Base-by-base conservation (phyloP, 306 rosid genomes). In the Astragalus glycyphyllos region DNA sequence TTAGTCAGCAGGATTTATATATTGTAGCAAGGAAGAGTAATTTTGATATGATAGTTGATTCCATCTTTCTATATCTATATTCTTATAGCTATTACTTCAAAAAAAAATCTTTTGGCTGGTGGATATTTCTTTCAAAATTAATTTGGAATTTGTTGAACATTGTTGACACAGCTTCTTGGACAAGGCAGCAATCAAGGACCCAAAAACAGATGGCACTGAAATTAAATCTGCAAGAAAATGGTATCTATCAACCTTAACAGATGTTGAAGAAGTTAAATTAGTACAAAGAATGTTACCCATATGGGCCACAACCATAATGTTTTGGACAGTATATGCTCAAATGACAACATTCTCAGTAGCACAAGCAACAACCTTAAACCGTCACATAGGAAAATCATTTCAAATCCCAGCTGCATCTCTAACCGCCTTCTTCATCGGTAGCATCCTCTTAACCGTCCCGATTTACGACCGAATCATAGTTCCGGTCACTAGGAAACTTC, bases 271-370 rank as follows among this genome's bases (percentile, higher is more conserved):
- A 82, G 96, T 90, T 6, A 93, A 90, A 69, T 8, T 82, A 53
- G 77, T 93, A 0, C 23, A 77, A 42, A 68, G 90, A 76, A 88
- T 93, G 91, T 12, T 90, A 16, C 97, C 98, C 8, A 87, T 93
- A 8, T 90, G 98, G 98, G 98, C 96, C 42, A 86, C 96, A 3
- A 83, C 92, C 29, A 88, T 93, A 9, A 76, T 90, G 41, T 90
- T 93, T 46, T 93, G 96, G 97, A 86, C 93, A 4, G 73, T 86
- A 7, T 82, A 90, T 44, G 97, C 97, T 37, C 98, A 93, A 72
- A 87, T 93, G 93, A 83, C 86, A 11, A 93, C 97, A 15, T 90
- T 93, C 77, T 90, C 93, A 0, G 96, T 90, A 0, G 76, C 91
- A 23, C 98, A 93, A 66, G 95, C 98, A 7, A 67, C 87, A 57